Conservation (phyloP, 495 filamentous ascomycete species). For the Neurospora sp. region DNA sequence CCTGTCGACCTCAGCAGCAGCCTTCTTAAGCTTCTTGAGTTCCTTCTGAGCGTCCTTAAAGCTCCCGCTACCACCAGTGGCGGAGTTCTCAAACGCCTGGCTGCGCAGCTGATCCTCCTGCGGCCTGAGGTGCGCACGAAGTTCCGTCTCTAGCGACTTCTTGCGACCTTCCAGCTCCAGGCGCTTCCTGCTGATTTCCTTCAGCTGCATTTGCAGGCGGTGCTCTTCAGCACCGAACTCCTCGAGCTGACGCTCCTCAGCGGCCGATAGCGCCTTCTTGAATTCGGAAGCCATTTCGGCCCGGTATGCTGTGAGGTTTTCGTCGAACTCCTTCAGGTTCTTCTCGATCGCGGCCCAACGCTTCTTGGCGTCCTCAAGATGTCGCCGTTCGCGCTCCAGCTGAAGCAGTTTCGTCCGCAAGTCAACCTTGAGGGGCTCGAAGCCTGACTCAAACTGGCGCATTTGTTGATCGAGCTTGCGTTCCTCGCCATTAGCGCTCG, state of each 20-base stretch:
- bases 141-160: constrained; percentile 65
- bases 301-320: constrained; percentile 63
- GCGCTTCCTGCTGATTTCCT: constrained; percentile 60
- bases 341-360: constrained; percentile 65
- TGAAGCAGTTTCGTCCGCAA: constrained; percentile 59
- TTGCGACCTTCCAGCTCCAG: constrained; percentile 76
- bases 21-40: constrained; percentile 62
- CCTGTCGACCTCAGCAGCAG: constrained; percentile 48
- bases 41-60: constrained; percentile 74
- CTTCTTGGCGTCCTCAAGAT: constrained; percentile 58
- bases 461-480: constrained; percentile 75
- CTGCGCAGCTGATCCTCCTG: constrained; percentile 79
- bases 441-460: constrained; percentile 70
- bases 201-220: constrained; percentile 61
- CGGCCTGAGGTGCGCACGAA: constrained; percentile 75
- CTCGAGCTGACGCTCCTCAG: constrained; percentile 76
- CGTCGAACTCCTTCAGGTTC: constrained; percentile 62
- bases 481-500: constrained; percentile 64
- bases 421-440: constrained; percentile 66
- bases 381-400: constrained; percentile 62
- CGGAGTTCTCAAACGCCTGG: constrained; percentile 60
- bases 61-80: constrained; percentile 49
- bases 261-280: constrained; percentile 75
- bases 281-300: constrained; percentile 76
- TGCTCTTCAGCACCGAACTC: constrained; percentile 56